Evolutionary conservation across 352 stramenopile genomes (phyloP), one percentile per base, ranked within the genome.

Genomic region (Chrysophaeum taylorii): DNA sequence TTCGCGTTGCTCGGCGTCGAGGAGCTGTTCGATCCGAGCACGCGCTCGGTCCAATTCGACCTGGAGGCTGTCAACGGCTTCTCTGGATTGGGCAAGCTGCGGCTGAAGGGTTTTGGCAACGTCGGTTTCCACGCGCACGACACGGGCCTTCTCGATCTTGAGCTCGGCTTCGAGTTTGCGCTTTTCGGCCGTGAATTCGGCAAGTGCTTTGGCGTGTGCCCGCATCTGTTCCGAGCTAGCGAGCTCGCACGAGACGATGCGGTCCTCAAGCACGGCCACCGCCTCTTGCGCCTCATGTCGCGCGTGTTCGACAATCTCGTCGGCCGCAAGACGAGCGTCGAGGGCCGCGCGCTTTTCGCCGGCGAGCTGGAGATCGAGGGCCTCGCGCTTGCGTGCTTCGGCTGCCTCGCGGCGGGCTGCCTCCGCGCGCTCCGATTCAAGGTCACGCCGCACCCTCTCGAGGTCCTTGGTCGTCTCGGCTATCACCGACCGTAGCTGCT

Each of bases 101-200:
- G 48, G 48, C 48, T 60, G n/a, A 21, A 33, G 48, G 25, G 5
- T 21, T 21, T 21, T 5, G 9, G n/a, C 48, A 18, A 21, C 48
- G 33, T 60, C 48, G 25, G 18, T 25, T 25, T 60, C 35, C 31
- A 66, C 33, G 9, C 57, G 57, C 4, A 36, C 57, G 33, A 43
- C 35, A 2, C 45, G 15, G 12, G 33, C 16, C 9, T 27, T 25
- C 1, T 21, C 15, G 31, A 66, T 73, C 33, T 78, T 72, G 14
- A 69, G 68, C 54, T 78, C 70, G 25, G 75, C 43, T 42, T 78
- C 64, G 7, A 73, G 45, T 38, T 37, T 48, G 37, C 75, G 64
- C 37, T 72, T 71, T 41, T 68, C 61, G 41, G 39, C 64, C 0
- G 61, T 45, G 23, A 71, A 48, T 18, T 38, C 57, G 23, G 54